Evolutionary conservation across 352 stramenopile genomes (phyloP).

Genomic region (Globisporangium sylvaticum): DNA sequence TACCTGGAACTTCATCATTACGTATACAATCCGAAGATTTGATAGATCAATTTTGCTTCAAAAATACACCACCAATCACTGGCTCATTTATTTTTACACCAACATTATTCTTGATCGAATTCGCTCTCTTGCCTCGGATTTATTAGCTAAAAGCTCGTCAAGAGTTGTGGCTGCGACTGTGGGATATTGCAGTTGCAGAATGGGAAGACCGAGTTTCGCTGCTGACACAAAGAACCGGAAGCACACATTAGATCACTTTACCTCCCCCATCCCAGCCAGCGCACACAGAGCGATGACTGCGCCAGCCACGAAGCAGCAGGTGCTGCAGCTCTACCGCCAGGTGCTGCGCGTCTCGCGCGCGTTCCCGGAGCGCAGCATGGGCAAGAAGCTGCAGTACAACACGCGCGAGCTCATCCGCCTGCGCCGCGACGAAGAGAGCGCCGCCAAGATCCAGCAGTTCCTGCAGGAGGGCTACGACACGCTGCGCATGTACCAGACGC

Average conservation of each 20-base stretch:
- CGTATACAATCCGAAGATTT: no score
- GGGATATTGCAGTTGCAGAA: neutral
- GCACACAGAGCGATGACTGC: neutral
- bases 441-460: slow-evolving; percentile 31
- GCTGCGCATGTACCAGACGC: slow-evolving; percentile 55
- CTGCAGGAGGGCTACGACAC: slow-evolving; percentile 50
- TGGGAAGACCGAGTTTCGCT: neutral
- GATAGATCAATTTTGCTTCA: no score
- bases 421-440: slow-evolving; percentile 44
- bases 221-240: neutral
- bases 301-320: slow-evolving; percentile 24
- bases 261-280: neutral
- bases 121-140: no score
- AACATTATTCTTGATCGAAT: no score
- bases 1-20: no score
- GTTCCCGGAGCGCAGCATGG: slow-evolving; percentile 62
- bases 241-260: neutral
- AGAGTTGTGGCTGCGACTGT: neutral
- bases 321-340: slow-evolving; percentile 60
- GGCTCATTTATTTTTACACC: no score
- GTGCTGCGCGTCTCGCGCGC: slow-evolving; percentile 41
- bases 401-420: slow-evolving; percentile 64
- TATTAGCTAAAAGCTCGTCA: no score
- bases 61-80: no score
- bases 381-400: slow-evolving; percentile 72